Percentiles rank a stretch among this genome's conserved stretches.
Conservation (phyloP, 78 protist genomes). For the Dictyostelium brefeldianum region DNA sequence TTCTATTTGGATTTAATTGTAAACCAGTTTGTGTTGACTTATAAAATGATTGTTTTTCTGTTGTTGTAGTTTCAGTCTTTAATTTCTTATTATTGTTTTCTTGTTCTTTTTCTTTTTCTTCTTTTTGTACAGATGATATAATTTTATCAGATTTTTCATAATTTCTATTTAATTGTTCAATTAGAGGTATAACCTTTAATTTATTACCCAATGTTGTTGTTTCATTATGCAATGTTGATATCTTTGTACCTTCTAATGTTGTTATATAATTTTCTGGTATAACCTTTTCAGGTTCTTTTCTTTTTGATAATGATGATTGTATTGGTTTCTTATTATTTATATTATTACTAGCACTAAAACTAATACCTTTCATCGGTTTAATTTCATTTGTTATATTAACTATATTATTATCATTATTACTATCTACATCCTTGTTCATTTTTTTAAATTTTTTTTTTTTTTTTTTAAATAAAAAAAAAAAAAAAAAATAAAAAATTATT, state of each 20-base stretch:
- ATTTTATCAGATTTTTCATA: conserved; percentile 3
- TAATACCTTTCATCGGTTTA: background rate
- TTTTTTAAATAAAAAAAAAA: too few species aligned
- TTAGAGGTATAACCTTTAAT: conserved; percentile 19
- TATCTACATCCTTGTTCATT: background rate
- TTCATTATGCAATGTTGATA: background rate
- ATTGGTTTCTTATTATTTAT: background rate
- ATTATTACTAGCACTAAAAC: background rate
- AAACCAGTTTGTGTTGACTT: conserved; percentile 43
- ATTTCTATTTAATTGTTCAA: conserved; percentile 11
- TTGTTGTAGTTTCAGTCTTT: conserved; percentile 3
- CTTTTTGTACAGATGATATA: background rate
- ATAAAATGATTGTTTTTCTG: conserved; percentile 17
- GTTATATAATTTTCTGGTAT: background rate
- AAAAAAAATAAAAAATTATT: too few species aligned
- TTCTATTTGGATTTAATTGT: conserved; percentile 53
- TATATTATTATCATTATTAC: background rate
- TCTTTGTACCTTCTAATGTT: conserved; percentile 13
- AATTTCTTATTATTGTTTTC: background rate
- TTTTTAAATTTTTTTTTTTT: too few species aligned
- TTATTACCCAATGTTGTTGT: background rate
- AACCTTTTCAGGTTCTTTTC: conserved; percentile 26
- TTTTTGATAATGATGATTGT: background rate
- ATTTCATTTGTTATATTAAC: background rate
- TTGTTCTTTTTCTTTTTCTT: background rate